Base-by-base conservation (phyloP, 2,329 filamentous ascomycete genomes). In the Penicillium verrucosum region DNA sequence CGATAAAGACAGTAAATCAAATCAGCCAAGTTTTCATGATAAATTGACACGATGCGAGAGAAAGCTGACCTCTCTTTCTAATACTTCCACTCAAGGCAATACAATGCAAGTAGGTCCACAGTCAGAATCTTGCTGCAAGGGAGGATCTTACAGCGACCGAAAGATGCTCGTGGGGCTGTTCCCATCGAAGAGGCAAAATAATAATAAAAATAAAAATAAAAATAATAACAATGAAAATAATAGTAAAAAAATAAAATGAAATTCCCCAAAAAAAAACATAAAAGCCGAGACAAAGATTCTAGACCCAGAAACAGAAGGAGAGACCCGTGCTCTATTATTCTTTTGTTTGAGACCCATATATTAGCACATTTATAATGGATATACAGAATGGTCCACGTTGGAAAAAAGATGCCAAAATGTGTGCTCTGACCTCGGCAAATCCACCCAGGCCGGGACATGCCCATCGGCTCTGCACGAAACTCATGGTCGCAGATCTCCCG, bases 401-500 rank as follows among this genome's bases (percentile, higher is more conserved):
- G 21, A 42, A 34, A 42, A 42, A 27, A 54, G 18, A 34, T 27
- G n/a, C 16, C 29, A 18, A 40, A 37, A 41, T 45, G 40, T 45
- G 41, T 34, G 27, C 44, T 42, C 23, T 36, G 21, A 32, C 30
- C 12, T 32, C 30, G 30, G 30, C 11, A 37, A 49, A 42, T 40
- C 44, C 37, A 52, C 52, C 27, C 9, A 25, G 14, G 25, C 18
- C 25, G 43, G 36, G 25, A 4, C 36, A 54, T 47, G 32, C 34
- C 32, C 51, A 51, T 44, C 38, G 23, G n/a, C 23, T 42, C 41
- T 56, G 54, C 54, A 56, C 34, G 29, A 46, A 42, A 36, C 41
- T 56, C 48, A 56, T 56, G 54, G 54, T 37, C 42, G 54, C 48
- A 52, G 54, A 56, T 52, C 56, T 56, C 53, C 46, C 48, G 56